Evolutionary conservation across 768 basidiomycete species (phyloP), one percentile per base, ranked within the genome.

Genomic region (Lyophyllum decastes): DNA sequence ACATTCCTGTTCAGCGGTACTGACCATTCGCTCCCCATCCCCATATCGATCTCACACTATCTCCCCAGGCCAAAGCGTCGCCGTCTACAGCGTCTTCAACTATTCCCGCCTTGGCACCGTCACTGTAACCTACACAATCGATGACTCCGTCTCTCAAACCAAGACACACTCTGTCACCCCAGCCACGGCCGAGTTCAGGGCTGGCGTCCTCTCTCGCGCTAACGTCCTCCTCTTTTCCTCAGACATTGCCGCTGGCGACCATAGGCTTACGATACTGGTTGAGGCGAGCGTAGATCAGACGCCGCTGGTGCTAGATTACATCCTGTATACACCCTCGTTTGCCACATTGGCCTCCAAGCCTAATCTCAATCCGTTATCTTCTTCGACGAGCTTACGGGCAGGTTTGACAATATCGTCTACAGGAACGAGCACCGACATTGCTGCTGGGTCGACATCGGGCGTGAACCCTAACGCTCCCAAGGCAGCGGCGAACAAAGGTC

Each of bases 1-100:
- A 67, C 67, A 26, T 70, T 70, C 35, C 55, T n/a, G 4, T 73
- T 73, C 57, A 66, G 53, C 52, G 72, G 72, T 72, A n/a, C n/a
- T n/a, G n/a, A n/a, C n/a, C n/a, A n/a, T n/a, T n/a, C n/a, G n/a
- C n/a, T n/a, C n/a, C n/a, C n/a, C n/a, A n/a, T n/a, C n/a, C n/a
- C n/a, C n/a, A n/a, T n/a, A n/a, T n/a, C n/a, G n/a, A n/a, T n/a
- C n/a, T n/a, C n/a, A n/a, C n/a, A n/a, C n/a, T n/a, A n/a, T n/a
- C n/a, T n/a, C n/a, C n/a, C n/a, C n/a, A n/a, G n/a, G n/a, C n/a
- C n/a, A n/a, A n/a, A n/a, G n/a, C 21, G 59, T 64, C n/a, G 60
- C 62, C 14, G 51, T 71, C 38, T 72, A 70, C 45, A 66, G 67
- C 7, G 54, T 70, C 8, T 67, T 67, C 30, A 61, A 60, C 17